Percentiles rank a stretch among this genome's conserved stretches.
These are phyloP conservation scores for Nicotiana paniculata DNA, from an alignment of 257 asterid genomes.

Conservation along the genomic window DNA sequence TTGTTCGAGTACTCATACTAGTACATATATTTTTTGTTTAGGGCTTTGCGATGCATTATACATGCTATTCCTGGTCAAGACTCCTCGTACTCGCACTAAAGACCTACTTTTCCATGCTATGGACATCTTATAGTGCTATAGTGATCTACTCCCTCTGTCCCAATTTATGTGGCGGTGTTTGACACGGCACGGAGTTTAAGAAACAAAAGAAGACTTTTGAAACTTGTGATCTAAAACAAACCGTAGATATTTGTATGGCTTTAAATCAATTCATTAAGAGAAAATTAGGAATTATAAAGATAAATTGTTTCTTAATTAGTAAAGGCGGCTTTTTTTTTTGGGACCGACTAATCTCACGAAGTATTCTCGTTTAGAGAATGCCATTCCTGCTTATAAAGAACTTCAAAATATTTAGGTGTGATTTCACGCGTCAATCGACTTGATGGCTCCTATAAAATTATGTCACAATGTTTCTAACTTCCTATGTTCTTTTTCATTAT, in stretches of 20 bases:
- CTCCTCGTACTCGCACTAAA: neutral
- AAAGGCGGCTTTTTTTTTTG: no score
- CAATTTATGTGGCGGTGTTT: no score
- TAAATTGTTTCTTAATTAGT: no score
- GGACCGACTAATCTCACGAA: neutral
- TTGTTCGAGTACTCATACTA: conserved; percentile 1
- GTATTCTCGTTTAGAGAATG: neutral
- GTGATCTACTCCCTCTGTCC: neutral
- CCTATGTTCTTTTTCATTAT: neutral
- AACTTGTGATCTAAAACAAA: no score
- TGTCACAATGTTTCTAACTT: neutral
- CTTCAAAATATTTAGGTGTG: neutral
- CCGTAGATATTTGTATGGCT: no score
- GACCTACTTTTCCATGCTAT: neutral
- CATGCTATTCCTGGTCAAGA: neutral
- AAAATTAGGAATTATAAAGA: no score
- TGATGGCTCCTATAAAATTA: neutral
- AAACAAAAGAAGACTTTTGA: no score
- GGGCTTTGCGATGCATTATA: neutral
- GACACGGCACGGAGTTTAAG: no score
- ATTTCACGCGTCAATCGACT: neutral
- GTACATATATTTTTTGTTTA: neutral
- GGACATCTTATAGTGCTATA: neutral
- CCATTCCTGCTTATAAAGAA: neutral
- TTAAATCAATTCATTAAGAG: no score